Conservation (phyloP, 495 filamentous ascomycete genomes). For the Mytilinidion resinicola region DNA sequence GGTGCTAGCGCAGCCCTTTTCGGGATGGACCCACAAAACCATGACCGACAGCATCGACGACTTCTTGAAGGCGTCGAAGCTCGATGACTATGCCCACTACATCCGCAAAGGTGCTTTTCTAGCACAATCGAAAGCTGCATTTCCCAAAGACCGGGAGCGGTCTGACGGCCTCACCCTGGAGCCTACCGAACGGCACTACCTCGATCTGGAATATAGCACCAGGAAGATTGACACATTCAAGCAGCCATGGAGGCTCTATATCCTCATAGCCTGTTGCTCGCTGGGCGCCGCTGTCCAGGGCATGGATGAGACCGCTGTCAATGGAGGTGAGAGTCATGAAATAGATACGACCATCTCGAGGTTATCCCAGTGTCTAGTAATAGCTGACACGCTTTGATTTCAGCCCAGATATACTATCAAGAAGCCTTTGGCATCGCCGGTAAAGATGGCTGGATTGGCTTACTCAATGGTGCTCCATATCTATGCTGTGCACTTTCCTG, state of each 20-base stretch:
- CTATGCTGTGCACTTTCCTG: constrained; percentile 9
- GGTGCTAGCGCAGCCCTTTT: constrained; percentile 10
- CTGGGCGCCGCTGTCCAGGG: constrained; percentile 18
- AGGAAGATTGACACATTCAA: constrained; percentile 15
- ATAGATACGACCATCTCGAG: not conserved
- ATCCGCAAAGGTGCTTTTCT: constrained; percentile 16
- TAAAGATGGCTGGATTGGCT: constrained; percentile 1
- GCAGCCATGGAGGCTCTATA: constrained; percentile 19
- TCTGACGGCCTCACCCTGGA: constrained; percentile 8
- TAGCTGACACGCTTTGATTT: not conserved
- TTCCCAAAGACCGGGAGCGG: constrained; percentile 3
- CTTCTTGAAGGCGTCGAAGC: constrained; percentile 8
- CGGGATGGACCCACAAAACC: constrained; percentile 10
- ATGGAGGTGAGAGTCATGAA: not conserved
- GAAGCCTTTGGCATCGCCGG: constrained; percentile 1
- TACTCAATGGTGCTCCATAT: constrained; percentile 8
- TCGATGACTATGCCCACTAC: constrained; percentile 14
- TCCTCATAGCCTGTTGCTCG: constrained; percentile 7
- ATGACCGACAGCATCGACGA: constrained; percentile 10
- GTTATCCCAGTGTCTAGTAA: no score
- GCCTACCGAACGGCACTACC: constrained; percentile 8
- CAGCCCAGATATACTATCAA: constrained; percentile 7
- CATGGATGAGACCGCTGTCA: constrained; percentile 11
- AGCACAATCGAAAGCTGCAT: constrained; percentile 12
- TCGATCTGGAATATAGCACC: constrained; percentile 11